These are phyloP conservation scores for Mycena galopus DNA, from an alignment of 768 basidiomycete species.

Conservation along the genomic window DNA sequence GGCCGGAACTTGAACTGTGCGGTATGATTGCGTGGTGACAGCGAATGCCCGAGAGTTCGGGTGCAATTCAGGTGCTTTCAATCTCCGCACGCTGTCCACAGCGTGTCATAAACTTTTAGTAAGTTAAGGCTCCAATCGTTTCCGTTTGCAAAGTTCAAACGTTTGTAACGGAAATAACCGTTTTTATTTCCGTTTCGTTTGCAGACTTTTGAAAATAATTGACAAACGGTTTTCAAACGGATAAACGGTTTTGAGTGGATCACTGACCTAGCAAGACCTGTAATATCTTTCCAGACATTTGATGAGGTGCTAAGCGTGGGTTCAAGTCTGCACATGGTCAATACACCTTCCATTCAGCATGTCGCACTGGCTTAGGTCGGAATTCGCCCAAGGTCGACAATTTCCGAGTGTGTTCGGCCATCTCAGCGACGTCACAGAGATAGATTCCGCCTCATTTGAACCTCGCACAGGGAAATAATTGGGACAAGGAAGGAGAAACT, in stretches of 20 bases:
- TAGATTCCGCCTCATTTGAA: no score
- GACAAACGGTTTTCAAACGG: not conserved
- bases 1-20: no score
- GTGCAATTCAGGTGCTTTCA: slow-evolving; percentile 5
- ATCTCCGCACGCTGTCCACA: not conserved
- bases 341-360: not conserved
- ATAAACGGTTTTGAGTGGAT: not conserved
- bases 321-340: slow-evolving; percentile 8
- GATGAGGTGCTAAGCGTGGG: not conserved
- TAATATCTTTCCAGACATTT: slow-evolving; percentile 4
- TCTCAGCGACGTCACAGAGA: no score
- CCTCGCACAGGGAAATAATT: no score
- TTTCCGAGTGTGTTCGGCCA: slow-evolving; percentile 3
- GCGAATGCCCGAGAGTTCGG: slow-evolving; percentile 8
- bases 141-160: slow-evolving; percentile 1
- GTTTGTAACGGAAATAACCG: not conserved
- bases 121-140: not conserved
- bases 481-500: no score
- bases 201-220: slow-evolving; percentile 3
- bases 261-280: not conserved
- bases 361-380: slow-evolving; percentile 3
- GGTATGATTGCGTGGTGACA: slow-evolving; percentile 9
- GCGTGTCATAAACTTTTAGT: no score
- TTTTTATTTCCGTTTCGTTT: slow-evolving; percentile 9
- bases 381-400: slow-evolving; percentile 10